Percentiles rank a stretch among this genome's conserved stretches.
Evolutionary conservation across 2,329 filamentous ascomycete genomes (phyloP).

Genomic region (Coleophoma cylindrospora): DNA sequence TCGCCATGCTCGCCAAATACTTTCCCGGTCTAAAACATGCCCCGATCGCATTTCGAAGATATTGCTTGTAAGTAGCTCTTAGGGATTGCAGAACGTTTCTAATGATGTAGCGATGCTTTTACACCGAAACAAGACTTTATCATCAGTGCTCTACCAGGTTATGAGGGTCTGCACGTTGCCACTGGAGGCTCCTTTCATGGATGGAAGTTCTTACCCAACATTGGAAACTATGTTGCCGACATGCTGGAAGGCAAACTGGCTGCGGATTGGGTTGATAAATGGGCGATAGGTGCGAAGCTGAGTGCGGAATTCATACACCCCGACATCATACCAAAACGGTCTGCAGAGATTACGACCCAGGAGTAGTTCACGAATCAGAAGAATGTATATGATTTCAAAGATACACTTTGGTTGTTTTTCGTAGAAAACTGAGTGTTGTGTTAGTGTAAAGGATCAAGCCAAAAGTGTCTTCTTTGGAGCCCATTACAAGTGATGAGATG

Average conservation of each 20-base stretch:
- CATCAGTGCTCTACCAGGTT: slow-evolving; percentile 44
- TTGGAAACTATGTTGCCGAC: slow-evolving; percentile 51
- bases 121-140: slow-evolving; percentile 45
- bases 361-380: too few relatives aligned
- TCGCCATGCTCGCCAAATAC: background rate
- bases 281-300: background rate
- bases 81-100: background rate
- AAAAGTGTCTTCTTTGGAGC: too few relatives aligned
- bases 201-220: slow-evolving; percentile 58
- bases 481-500: too few relatives aligned
- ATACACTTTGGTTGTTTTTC: too few relatives aligned
- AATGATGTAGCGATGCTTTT: background rate
- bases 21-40: background rate
- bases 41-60: background rate
- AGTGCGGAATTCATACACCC: too few relatives aligned
- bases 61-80: too few relatives aligned
- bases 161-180: slow-evolving; percentile 47
- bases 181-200: slow-evolving; percentile 58
- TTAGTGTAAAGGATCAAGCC: too few relatives aligned
- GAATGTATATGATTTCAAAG: too few relatives aligned
- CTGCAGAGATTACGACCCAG: too few relatives aligned
- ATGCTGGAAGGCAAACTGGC: slow-evolving; percentile 31
- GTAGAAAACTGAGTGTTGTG: too few relatives aligned
- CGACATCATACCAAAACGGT: too few relatives aligned
- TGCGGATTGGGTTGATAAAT: background rate